phyloP scores from a whole-genome alignment of 176 grass and related monocot genomes.

The Chrysopogon serrulatus region DNA sequence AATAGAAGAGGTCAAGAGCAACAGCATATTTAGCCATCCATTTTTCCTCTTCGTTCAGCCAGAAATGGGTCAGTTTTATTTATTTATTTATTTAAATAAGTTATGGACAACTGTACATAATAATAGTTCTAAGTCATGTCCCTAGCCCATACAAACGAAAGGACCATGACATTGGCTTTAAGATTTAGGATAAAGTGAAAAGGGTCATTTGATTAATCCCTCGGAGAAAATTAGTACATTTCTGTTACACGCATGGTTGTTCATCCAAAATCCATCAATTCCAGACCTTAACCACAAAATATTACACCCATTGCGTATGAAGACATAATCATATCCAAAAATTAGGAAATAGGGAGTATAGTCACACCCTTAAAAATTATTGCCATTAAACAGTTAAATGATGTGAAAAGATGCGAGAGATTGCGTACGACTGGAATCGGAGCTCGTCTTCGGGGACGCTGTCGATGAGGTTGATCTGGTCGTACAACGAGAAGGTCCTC shows the following conservation, averaged over 20 bases:
- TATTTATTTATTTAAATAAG: background rate
- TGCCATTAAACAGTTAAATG: background rate
- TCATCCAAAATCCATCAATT: background rate
- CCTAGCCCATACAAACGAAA: background rate
- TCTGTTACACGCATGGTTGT: background rate
- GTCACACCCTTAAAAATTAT: background rate
- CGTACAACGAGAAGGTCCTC: constrained; percentile 91
- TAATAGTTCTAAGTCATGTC: background rate
- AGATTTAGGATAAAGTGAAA: background rate
- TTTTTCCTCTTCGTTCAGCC: background rate
- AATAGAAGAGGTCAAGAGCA: background rate
- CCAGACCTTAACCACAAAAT: background rate
- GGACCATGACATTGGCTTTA: background rate
- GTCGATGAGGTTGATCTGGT: constrained; percentile 99
- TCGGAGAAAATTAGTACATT: background rate
- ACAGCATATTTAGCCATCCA: background rate
- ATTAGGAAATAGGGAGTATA: background rate
- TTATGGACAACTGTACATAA: background rate
- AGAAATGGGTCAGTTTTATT: background rate
- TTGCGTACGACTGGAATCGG: constrained; percentile 92
- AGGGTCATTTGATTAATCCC: background rate
- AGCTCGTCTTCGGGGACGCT: constrained; percentile 74
- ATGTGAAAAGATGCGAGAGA: background rate
- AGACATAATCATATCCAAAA: background rate
- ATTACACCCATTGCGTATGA: background rate